These are phyloP conservation scores for Platanus orientalis DNA, from an alignment of 164 flowering plant species.

Conservation along the genomic window DNA sequence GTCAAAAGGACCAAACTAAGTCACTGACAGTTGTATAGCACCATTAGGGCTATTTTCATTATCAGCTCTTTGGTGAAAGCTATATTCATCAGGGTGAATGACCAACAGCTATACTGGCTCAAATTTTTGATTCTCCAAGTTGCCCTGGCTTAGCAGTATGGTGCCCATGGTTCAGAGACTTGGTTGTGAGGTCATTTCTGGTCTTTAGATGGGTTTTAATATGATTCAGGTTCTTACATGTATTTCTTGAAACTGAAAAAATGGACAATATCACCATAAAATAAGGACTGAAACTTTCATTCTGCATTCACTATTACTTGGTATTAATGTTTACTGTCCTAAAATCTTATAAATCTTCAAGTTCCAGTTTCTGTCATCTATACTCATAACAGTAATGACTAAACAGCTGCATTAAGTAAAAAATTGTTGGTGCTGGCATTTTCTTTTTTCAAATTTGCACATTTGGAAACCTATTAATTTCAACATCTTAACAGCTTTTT, in stretches of 20 bases:
- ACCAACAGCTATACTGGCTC: background rate
- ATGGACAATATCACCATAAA: background rate
- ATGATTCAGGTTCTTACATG: background rate
- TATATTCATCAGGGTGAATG: background rate
- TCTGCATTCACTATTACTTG: background rate
- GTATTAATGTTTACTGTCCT: background rate
- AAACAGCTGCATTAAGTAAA: background rate
- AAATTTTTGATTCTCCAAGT: background rate
- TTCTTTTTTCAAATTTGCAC: background rate
- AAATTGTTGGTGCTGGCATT: background rate
- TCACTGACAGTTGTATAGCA: background rate
- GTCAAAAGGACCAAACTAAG: background rate
- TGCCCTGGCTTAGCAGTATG: too few relatives aligned
- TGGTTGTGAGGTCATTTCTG: background rate
- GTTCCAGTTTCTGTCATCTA: background rate
- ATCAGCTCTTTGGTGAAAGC: background rate
- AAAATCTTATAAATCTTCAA: too few relatives aligned
- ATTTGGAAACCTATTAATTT: background rate
- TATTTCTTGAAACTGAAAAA: background rate
- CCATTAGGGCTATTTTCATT: background rate
- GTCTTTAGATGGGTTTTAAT: background rate
- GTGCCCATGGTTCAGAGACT: too few relatives aligned
- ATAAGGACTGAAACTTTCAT: background rate
- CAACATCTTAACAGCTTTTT: slow-evolving; percentile 7
- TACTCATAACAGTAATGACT: too few relatives aligned